Evolutionary conservation across 1,284 basidiomycete genomes (phyloP).

Genomic region (Ceratobasidium sp.): DNA sequence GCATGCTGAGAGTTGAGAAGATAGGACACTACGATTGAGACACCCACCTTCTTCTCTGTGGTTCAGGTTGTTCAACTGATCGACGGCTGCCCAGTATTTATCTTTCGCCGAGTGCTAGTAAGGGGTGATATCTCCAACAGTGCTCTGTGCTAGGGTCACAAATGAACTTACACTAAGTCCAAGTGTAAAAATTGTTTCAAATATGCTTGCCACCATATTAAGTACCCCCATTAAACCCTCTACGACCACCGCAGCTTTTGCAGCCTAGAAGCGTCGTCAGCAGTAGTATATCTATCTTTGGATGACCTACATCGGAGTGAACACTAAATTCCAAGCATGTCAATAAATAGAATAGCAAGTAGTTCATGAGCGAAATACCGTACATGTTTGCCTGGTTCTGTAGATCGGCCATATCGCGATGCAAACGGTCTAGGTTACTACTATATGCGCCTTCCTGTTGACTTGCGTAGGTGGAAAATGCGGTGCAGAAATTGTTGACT

Average conservation of each 20-base stretch:
- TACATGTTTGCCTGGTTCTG: slow-evolving; percentile 1
- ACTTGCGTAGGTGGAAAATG: not conserved
- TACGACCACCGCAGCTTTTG: not conserved
- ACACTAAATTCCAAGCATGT: not conserved
- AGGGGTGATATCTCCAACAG: too few relatives aligned
- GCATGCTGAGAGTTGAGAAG: too few relatives aligned
- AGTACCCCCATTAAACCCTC: slow-evolving; percentile 12
- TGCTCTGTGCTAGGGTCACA: too few relatives aligned
- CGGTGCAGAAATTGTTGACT: not conserved
- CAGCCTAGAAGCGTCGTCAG: slow-evolving; percentile 6
- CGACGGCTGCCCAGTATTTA: too few relatives aligned
- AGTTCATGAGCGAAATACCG: not conserved
- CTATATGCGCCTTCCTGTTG: slow-evolving; percentile 5
- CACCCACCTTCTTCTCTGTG: too few relatives aligned
- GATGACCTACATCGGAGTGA: not conserved
- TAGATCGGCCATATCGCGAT: slow-evolving; percentile 1
- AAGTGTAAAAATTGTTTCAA: slow-evolving; percentile 12
- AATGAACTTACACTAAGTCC: slow-evolving; percentile 17
- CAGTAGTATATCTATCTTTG: not conserved
- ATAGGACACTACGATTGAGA: too few relatives aligned
- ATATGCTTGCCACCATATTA: not conserved
- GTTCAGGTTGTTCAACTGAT: too few relatives aligned
- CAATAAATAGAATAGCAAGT: not conserved
- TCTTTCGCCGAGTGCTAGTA: too few relatives aligned
- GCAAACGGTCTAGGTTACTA: not conserved